Percentiles rank a stretch among this genome's conserved stretches.
Conservation (phyloP, 805 yeast species). For the Wickerhamomyces bovis region DNA sequence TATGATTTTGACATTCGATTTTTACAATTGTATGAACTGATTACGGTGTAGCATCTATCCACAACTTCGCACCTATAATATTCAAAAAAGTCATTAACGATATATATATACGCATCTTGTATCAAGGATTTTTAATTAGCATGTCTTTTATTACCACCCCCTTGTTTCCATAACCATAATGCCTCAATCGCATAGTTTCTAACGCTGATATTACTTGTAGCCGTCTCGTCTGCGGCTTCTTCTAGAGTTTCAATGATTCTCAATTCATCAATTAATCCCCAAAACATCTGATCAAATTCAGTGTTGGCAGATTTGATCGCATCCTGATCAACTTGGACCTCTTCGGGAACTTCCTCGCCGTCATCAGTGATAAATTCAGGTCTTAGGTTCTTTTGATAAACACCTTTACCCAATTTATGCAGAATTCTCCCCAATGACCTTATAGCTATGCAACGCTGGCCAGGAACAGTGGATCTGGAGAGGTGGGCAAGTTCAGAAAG, state of each 20-base stretch:
- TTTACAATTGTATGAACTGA: not conserved
- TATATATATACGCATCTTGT: no score
- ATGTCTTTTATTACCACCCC: constrained; percentile 33
- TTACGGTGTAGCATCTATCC: no score
- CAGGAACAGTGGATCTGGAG: constrained; percentile 69
- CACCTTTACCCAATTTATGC: constrained; percentile 66
- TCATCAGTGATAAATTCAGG: constrained; percentile 37
- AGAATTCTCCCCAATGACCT: constrained; percentile 83
- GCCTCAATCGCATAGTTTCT: constrained; percentile 85
- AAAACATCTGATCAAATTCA: constrained; percentile 41
- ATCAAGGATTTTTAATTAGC: constrained; percentile 11
- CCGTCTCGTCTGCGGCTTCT: constrained; percentile 60
- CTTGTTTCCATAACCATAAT: constrained; percentile 76
- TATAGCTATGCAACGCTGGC: constrained; percentile 83
- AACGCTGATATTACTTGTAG: constrained; percentile 63
- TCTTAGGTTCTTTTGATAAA: constrained; percentile 34
- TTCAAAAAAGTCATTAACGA: no score
- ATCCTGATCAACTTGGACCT: constrained; percentile 31
- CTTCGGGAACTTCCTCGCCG: constrained; percentile 16
- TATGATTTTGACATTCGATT: not conserved
- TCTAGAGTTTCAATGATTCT: constrained; percentile 59
- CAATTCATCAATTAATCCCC: constrained; percentile 65
- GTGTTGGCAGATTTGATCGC: constrained; percentile 24
- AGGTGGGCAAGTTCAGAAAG: constrained; percentile 74
- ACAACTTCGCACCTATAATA: no score